These are phyloP conservation scores for Adansonia madagascariensis DNA, from an alignment of 441 rosid genomes.

Conservation along the genomic window DNA sequence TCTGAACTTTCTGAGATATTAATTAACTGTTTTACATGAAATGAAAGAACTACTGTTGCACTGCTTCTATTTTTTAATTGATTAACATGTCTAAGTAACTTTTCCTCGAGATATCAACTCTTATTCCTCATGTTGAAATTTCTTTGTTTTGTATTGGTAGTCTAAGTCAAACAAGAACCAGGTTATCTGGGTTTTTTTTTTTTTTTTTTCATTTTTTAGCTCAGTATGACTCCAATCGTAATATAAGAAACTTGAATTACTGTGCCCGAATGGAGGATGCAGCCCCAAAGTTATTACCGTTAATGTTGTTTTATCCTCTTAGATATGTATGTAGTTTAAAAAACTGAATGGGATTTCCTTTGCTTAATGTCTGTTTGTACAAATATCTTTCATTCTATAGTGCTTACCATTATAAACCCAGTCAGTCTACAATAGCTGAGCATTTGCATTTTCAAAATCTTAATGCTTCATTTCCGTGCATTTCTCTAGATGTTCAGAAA, in stretches of 20 bases:
- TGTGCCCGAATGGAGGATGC: neutral
- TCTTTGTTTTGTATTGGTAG: neutral
- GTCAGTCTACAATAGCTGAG: neutral
- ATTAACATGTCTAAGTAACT: neutral
- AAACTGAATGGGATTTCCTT: neutral
- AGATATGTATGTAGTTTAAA: neutral
- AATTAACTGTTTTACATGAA: neutral
- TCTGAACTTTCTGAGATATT: conserved; percentile 25
- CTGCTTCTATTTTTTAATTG: neutral
- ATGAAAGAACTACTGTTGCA: conserved; percentile 9
- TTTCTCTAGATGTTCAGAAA: neutral
- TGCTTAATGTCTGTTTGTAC: neutral
- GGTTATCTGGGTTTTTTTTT: neutral
- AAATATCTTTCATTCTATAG: neutral
- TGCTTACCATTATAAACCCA: neutral
- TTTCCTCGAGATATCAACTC: neutral
- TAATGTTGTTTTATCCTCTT: neutral
- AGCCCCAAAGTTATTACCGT: neutral
- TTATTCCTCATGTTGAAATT: neutral
- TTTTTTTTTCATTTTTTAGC: neutral
- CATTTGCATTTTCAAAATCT: neutral
- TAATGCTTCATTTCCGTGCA: neutral
- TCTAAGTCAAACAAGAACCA: neutral
- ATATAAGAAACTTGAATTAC: neutral
- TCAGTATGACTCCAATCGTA: neutral